Evolutionary conservation across 768 basidiomycete species (phyloP).

Genomic region (Trametes cinnabarina): DNA sequence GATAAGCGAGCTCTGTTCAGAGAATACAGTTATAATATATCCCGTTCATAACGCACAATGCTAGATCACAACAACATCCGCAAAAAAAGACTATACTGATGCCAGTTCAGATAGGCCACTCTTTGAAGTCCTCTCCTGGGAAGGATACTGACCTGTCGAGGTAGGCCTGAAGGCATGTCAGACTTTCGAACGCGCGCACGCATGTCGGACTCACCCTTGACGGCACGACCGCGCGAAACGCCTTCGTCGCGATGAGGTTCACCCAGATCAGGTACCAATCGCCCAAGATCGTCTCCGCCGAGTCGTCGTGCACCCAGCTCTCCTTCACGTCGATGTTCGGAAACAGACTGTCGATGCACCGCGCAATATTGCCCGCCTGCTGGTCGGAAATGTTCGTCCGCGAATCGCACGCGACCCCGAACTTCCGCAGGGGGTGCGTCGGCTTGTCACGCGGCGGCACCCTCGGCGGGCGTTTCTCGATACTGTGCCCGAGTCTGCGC

Average conservation of each 20-base stretch:
- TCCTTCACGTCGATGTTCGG: neutral
- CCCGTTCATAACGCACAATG: no score
- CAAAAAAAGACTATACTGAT: no score
- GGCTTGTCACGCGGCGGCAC: neutral
- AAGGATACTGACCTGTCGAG: no score
- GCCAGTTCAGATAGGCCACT: no score
- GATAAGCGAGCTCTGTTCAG: no score
- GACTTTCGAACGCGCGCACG: no score
- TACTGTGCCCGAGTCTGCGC: neutral
- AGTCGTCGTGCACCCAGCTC: neutral
- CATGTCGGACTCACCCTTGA: neutral
- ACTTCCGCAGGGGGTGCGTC: neutral
- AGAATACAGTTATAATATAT: no score
- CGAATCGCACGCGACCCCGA: neutral
- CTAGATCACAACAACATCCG: no score
- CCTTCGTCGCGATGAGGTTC: neutral
- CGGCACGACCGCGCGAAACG: neutral
- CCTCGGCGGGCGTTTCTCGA: neutral
- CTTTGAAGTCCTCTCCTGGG: no score
- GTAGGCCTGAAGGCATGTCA: no score
- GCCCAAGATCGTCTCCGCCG: neutral
- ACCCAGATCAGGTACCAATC: slow-evolving; percentile 12
- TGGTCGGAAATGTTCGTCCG: neutral
- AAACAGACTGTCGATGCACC: slow-evolving; percentile 4
- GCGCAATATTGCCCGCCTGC: neutral